Evolutionary conservation across 2,329 filamentous ascomycete species (phyloP).

Genomic region (Exserohilum turcica): DNA sequence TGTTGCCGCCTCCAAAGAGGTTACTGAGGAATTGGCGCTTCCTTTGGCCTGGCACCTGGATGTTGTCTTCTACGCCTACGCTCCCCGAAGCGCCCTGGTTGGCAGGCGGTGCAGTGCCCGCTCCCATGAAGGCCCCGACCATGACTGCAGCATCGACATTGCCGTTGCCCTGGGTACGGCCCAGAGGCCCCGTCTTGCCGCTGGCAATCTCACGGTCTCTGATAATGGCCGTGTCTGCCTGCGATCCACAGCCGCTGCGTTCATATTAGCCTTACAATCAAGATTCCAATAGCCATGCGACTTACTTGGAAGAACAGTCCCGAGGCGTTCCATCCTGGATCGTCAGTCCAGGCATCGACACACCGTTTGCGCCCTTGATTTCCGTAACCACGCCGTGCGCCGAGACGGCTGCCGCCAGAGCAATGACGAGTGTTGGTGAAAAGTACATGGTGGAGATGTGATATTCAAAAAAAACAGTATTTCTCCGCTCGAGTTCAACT

Average conservation of each 20-base stretch:
- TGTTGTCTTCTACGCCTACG: conserved; percentile 43
- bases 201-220: conserved; percentile 63
- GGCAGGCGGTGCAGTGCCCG: conserved; percentile 33
- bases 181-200: conserved; percentile 62
- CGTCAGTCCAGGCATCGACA: conserved; percentile 65
- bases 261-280: conserved; percentile 17
- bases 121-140: conserved; percentile 65
- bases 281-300: neutral
- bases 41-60: conserved; percentile 20
- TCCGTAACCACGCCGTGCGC: conserved; percentile 64
- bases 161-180: conserved; percentile 66
- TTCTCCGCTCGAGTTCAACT: conserved; percentile 29
- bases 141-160: conserved; percentile 64
- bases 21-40: conserved; percentile 43
- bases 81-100: conserved; percentile 39
- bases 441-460: conserved; percentile 32
- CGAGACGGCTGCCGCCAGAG: conserved; percentile 51
- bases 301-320: conserved; percentile 62
- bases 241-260: conserved; percentile 60
- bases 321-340: conserved; percentile 70
- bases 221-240: conserved; percentile 72
- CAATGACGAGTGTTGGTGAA: conserved; percentile 32
- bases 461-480: too few species aligned
- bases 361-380: conserved; percentile 65
- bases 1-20: conserved; percentile 42